Base-by-base conservation (phyloP, 805 yeast genomes). In the Gaillardinia entomophila region DNA sequence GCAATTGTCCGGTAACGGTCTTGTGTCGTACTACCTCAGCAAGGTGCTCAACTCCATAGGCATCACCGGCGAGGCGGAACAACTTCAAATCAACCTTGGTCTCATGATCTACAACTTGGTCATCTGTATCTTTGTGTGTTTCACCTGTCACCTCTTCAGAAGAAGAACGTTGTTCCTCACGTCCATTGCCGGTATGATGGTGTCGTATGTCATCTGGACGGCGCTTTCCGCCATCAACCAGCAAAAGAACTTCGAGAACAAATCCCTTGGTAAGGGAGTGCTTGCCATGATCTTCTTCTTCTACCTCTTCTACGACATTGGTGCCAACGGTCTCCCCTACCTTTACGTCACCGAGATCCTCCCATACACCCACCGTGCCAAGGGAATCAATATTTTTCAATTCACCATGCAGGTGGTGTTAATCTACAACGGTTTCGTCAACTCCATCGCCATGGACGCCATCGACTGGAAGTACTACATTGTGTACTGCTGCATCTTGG, bases 21-120 rank as follows among this genome's bases (percentile, higher is more conserved):
- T 73, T 37, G 72, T 71, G 17, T 66, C 75, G 3, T 73, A 71
- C 60, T 73, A 73, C 50, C 55, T 73, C 40, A 57, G 62, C 37
- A 60, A 64, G 43, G 80, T 76, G 11, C 61, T 75, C 41, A 47
- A 54, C 36, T 66, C 75, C 16, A 72, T 75, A 47, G 79, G 81
- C 36, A 69, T 75, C 44, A 70, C 71, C 30, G 60, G 58, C n/a
- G 54, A 62, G 16, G 52, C 53, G 30, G 51, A 55, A 34, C 75
- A 74, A 51, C 61, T 73, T 34, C 49, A 67, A 31, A 64, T 73
- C 48, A 74, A 75, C 48, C 78, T 73, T 35, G 66, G 69, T 37
- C 61, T 73, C 40, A 66, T 62, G 66, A 52, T 68, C 36, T 72
- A 61, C 51, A 71, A 71, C 56, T 63, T 65, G 42, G 57, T 53